Base-by-base conservation (phyloP, 192 early-diverging fungal genomes). In the Umbelopsis ramanniana region DNA sequence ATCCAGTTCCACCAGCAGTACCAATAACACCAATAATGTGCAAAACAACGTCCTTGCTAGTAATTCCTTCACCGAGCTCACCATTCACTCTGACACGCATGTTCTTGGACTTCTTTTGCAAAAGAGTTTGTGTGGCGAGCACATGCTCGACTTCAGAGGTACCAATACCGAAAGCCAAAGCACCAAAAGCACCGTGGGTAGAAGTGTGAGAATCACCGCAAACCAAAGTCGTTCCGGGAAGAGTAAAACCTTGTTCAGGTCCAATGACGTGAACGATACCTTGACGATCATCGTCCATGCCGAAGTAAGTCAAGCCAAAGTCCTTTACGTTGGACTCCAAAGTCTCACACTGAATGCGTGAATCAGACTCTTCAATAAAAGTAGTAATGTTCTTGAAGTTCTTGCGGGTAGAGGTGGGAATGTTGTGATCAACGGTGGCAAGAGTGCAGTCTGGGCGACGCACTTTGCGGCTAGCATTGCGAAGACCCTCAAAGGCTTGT, bases 121-220 rank as follows among this genome's bases (percentile, higher is more conserved):
- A 73, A 54, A 91, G 71, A 14, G 90, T 91, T 67, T 91, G 90
- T 0, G 90, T 91, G 43, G 90, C 90, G 46, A 91, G 76, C 46
- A 91, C 90, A 72, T 91, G 90, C 66, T 91, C 90, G 37, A 91
- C 90, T 69, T 91, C 90, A 22, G 86, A 88, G n/a, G 90, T 91
- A 69, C 90, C 90, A 71, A 91, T 91, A 67, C 90, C 90, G 69
- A 91, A 91, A 0, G 90, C 90, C 11, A 91, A 76, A 33, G 90
- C 88, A 57, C 90, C 90, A 73, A 91, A 91, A 26, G 90, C 90
- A 72, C 90, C 90, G 68, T 91, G 90, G 17, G 90, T 91, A 24
- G 88, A 88, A 1, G 90, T 91, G 77, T 91, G 90, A 22, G 88
- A 90, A 78, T 91, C 90, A 37, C 90, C 90, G 73, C 90, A 91